A percentile compares a stretch with the other conserved stretches of the same genome.
These are phyloP conservation scores for Candida multigemmis DNA, from an alignment of 805 yeast species.

Conservation along the genomic window DNA sequence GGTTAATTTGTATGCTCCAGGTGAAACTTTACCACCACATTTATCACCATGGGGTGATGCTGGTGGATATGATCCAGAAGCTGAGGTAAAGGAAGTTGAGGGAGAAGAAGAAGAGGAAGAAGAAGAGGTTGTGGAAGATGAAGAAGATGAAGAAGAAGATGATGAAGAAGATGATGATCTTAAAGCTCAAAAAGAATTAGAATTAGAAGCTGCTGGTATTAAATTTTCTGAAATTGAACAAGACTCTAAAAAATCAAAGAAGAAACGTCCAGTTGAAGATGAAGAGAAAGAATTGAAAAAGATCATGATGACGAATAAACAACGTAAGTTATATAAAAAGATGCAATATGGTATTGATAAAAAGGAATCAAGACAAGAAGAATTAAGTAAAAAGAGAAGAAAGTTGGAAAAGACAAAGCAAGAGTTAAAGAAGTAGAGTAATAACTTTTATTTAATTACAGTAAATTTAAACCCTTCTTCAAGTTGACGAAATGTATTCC, in stretches of 20 bases:
- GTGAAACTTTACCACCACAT: slow-evolving; percentile 94
- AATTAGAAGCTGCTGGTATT: slow-evolving; percentile 71
- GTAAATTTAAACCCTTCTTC: too few species aligned
- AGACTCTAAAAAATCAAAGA: slow-evolving; percentile 25
- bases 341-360: slow-evolving; percentile 87
- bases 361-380: slow-evolving; percentile 69
- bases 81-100: slow-evolving; percentile 33
- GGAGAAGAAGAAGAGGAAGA: slow-evolving; percentile 43
- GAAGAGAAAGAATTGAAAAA: slow-evolving; percentile 88
- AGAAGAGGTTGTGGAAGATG: slow-evolving; percentile 26
- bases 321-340: slow-evolving; percentile 86
- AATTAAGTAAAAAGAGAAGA: slow-evolving; percentile 58
- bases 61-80: slow-evolving; percentile 80
- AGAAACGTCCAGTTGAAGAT: slow-evolving; percentile 44
- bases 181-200: slow-evolving; percentile 81
- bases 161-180: slow-evolving; percentile 45
- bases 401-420: slow-evolving; percentile 58
- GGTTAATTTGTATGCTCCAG: slow-evolving; percentile 82
- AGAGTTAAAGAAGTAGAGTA: slow-evolving; percentile 17
- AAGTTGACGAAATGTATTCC: too few species aligned
- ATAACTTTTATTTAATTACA: too few species aligned
- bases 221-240: slow-evolving; percentile 40
- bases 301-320: slow-evolving; percentile 97
- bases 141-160: slow-evolving; percentile 45
- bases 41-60: slow-evolving; percentile 99